Percentiles rank a stretch among this genome's conserved stretches.
These are phyloP conservation scores for Dendrocalamus latiflorus DNA, from an alignment of 202 grass and related monocot genomes.

Conservation along the genomic window DNA sequence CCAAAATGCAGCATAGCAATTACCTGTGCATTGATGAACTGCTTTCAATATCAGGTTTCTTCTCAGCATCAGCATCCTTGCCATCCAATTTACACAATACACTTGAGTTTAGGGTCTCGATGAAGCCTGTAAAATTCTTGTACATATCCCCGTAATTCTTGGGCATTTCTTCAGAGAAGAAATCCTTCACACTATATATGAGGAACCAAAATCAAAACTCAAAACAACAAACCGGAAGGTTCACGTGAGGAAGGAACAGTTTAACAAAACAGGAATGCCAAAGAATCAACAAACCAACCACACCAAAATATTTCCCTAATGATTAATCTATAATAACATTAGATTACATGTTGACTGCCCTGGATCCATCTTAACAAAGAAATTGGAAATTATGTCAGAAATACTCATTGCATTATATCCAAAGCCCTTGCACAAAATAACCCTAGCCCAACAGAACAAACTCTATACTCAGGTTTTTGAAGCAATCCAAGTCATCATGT, in stretches of 20 bases:
- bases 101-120: constrained; percentile 53
- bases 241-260: neutral
- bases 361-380: neutral
- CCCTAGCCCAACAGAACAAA: neutral
- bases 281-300: neutral
- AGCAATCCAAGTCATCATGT: neutral
- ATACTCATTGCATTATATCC: neutral
- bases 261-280: neutral
- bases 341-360: neutral
- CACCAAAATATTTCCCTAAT: neutral
- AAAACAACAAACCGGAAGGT: neutral
- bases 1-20: neutral
- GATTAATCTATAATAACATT: neutral
- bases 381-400: neutral
- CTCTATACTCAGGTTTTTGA: neutral
- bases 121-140: constrained; percentile 72
- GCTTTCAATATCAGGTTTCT: constrained; percentile 29
- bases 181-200: constrained; percentile 68
- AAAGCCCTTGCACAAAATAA: neutral
- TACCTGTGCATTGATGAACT: constrained; percentile 58
- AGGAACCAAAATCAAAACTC: constrained; percentile 16
- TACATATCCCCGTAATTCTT: constrained; percentile 88
- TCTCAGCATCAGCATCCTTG: constrained; percentile 6
- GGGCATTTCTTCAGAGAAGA: constrained; percentile 41
- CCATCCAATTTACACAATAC: constrained; percentile 58